Percentiles rank a stretch among this genome's conserved stretches.
Evolutionary conservation across 2,329 filamentous ascomycete species (phyloP).

Genomic region (Colletotrichum sp.): DNA sequence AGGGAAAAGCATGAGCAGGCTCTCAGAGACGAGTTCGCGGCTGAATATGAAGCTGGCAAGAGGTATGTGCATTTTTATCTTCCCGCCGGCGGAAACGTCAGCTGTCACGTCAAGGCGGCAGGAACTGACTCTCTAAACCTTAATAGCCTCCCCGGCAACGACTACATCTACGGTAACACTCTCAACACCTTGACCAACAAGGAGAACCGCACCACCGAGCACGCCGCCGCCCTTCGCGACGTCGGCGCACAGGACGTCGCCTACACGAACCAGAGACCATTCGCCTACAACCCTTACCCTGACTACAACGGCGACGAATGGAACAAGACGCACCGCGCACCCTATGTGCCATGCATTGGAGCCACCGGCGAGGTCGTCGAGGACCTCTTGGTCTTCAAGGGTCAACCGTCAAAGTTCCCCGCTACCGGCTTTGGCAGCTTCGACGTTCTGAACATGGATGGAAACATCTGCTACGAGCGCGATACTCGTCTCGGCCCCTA

Average conservation of each 20-base stretch:
- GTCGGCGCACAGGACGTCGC: conserved; percentile 29
- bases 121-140: background rate
- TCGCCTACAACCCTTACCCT: conserved; percentile 73
- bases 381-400: conserved; percentile 70
- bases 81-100: conserved; percentile 18
- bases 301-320: conserved; percentile 69
- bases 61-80: conserved; percentile 37
- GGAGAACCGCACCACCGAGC: conserved; percentile 39
- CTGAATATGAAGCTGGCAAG: conserved; percentile 40
- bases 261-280: conserved; percentile 49
- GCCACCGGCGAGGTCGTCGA: conserved; percentile 63
- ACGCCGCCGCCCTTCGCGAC: conserved; percentile 23
- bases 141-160: conserved; percentile 47
- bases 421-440: conserved; percentile 68
- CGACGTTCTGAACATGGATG: conserved; percentile 63
- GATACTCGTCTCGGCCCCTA: conserved; percentile 74
- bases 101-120: background rate
- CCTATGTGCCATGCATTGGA: conserved; percentile 69
- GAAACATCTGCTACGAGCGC: conserved; percentile 70
- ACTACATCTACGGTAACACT: conserved; percentile 63
- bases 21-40: conserved; percentile 34
- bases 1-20: conserved; percentile 31
- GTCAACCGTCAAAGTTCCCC: conserved; percentile 63
- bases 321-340: conserved; percentile 59
- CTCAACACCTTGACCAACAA: conserved; percentile 49